Evolutionary conservation across 257 asterid species (phyloP).

Genomic region (Paulownia fortunei): DNA sequence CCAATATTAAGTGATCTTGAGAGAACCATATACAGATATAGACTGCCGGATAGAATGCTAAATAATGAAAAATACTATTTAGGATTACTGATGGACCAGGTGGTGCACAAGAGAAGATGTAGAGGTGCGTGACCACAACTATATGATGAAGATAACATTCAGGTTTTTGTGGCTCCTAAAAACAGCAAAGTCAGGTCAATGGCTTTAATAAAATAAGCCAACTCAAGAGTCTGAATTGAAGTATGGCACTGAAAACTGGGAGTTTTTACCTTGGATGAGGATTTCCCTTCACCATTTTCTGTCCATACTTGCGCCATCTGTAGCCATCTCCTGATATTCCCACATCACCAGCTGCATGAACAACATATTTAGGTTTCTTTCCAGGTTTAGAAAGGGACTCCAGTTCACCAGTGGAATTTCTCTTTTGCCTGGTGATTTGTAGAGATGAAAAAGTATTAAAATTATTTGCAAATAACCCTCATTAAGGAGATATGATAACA

Average conservation of each 20-base stretch:
- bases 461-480: conserved; percentile 19
- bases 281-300: conserved; percentile 97
- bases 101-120: conserved; percentile 16
- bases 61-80: not conserved
- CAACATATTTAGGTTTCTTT: conserved; percentile 83
- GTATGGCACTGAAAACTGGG: conserved; percentile 20
- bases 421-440: conserved; percentile 63
- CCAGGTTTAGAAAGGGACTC: conserved; percentile 59
- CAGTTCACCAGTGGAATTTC: conserved; percentile 47
- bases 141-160: conserved; percentile 7
- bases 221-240: conserved; percentile 26
- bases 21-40: conserved; percentile 17
- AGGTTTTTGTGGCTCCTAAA: conserved; percentile 19
- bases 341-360: conserved; percentile 86
- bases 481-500: conserved; percentile 18
- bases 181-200: conserved; percentile 1
- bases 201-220: conserved; percentile 3
- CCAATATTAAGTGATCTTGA: not conserved
- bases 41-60: not conserved
- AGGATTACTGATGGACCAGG: conserved; percentile 5
- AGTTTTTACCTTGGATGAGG: conserved; percentile 87
- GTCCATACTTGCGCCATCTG: conserved; percentile 99
- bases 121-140: not conserved
- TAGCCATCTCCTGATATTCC: conserved; percentile 95
- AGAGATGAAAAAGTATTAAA: conserved; percentile 37